These are phyloP conservation scores for Cryoendolithus antarcticus DNA, from an alignment of 2,329 filamentous ascomycete genomes.

Conservation along the genomic window DNA sequence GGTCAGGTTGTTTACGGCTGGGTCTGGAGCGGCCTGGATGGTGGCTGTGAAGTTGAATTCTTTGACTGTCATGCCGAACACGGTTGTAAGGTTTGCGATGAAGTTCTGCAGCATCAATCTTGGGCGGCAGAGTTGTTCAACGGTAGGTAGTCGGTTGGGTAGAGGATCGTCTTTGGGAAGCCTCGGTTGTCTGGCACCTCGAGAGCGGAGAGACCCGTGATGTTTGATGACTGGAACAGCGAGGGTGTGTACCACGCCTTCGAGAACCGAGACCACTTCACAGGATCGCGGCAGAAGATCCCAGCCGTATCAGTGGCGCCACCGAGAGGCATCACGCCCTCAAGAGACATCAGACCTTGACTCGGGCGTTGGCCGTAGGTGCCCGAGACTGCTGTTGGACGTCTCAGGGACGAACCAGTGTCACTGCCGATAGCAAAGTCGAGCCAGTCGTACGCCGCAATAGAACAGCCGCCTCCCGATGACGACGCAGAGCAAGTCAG, in stretches of 20 bases:
- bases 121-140: conserved; percentile 29
- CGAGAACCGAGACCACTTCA: conserved; percentile 23
- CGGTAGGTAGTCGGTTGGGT: conserved; percentile 30
- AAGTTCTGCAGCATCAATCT: conserved; percentile 26
- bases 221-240: conserved; percentile 22
- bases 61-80: conserved; percentile 28
- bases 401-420: conserved; percentile 7
- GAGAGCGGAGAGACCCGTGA: conserved; percentile 27
- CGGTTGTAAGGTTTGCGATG: conserved; percentile 22
- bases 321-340: conserved; percentile 10
- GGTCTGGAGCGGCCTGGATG: conserved; percentile 17
- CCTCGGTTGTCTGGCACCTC: conserved; percentile 21
- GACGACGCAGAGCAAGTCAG: conserved; percentile 22
- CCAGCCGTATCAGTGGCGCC: conserved; percentile 11
- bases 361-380: conserved; percentile 10
- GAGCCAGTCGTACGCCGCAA: conserved; percentile 30
- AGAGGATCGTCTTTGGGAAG: conserved; percentile 29
- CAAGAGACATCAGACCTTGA: conserved; percentile 10
- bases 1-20: conserved; percentile 21
- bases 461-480: conserved; percentile 20
- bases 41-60: conserved; percentile 26
- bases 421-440: conserved; percentile 28
- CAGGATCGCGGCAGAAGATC: conserved; percentile 9
- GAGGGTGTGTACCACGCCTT: conserved; percentile 28
- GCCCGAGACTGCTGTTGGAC: conserved; percentile 6